These are phyloP conservation scores for Baorangia bicolor DNA, from an alignment of 768 basidiomycete genomes.

Conservation along the genomic window DNA sequence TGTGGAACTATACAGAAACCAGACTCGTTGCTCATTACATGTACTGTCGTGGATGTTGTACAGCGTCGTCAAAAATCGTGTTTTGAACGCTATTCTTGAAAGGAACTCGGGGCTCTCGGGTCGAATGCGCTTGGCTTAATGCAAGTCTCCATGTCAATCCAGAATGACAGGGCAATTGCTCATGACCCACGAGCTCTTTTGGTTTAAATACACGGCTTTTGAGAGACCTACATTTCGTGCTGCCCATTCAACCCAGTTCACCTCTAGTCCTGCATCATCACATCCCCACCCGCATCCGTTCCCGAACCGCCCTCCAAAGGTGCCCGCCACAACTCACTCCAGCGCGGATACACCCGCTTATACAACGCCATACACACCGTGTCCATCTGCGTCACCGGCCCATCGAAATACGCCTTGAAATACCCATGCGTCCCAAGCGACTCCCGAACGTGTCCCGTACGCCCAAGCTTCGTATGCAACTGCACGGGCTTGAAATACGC, in stretches of 20 bases:
- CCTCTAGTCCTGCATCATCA: conserved; percentile 25
- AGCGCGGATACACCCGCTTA: conserved; percentile 92
- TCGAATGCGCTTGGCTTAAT: not conserved
- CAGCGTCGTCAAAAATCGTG: not conserved
- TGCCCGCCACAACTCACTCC: conserved; percentile 57
- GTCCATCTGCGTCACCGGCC: conserved; percentile 93
- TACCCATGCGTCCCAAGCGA: conserved; percentile 97
- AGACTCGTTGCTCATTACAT: not conserved
- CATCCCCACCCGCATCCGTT: conserved; percentile 15
- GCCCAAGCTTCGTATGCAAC: conserved; percentile 87
- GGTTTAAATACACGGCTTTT: not conserved
- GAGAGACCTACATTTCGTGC: not conserved
- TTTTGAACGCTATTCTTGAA: not conserved
- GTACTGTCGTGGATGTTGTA: not conserved
- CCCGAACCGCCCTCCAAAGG: not conserved
- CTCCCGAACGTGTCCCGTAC: conserved; percentile 85
- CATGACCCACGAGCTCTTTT: not conserved
- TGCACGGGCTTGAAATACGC: conserved; percentile 93
- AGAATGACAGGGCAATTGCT: not conserved
- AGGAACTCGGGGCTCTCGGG: no score
- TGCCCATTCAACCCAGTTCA: not conserved
- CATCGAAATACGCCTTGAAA: conserved; percentile 95
- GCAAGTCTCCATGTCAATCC: not conserved
- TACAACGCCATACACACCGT: conserved; percentile 95
- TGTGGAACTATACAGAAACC: not conserved